Conservation (phyloP, 805 yeast species). For the Cyberlindnera xylosilytica region DNA sequence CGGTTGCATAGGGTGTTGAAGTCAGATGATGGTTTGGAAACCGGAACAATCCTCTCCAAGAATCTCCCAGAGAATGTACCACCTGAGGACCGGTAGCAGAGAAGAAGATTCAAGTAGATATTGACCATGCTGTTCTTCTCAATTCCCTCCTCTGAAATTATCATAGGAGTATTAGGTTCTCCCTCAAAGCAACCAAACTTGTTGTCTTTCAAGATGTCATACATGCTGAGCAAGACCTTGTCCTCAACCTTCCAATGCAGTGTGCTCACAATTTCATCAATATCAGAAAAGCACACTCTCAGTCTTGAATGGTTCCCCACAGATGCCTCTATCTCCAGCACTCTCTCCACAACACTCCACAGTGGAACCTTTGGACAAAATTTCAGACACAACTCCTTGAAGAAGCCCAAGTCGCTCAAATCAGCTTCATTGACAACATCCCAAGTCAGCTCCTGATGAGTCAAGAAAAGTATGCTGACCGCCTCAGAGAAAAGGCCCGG, state of each 20-base stretch:
- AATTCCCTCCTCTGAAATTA: conserved; percentile 9
- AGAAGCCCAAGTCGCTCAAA: conserved; percentile 15
- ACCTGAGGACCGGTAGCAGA: conserved; percentile 4
- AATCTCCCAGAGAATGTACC: conserved; percentile 14
- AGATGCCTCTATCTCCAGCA: conserved; percentile 1
- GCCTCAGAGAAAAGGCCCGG: conserved; percentile 19
- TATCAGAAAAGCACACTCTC: conserved; percentile 7
- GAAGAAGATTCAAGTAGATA: conserved; percentile 19
- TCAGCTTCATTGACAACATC: conserved; percentile 5
- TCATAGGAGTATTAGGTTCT: conserved; percentile 14
- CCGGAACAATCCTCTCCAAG: conserved; percentile 23
- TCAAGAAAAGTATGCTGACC: conserved; percentile 15
- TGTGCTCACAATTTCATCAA: conserved; percentile 8
- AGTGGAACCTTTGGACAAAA: conserved; percentile 3
- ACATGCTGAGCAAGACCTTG: conserved; percentile 14
- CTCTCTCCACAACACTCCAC: conserved; percentile 12
- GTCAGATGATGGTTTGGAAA: conserved; percentile 17
- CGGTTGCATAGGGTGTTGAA: conserved; percentile 22
- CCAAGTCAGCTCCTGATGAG: conserved; percentile 16
- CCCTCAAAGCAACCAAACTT: conserved; percentile 12
- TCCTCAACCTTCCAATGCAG: conserved; percentile 19
- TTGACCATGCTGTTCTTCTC: conserved; percentile 15
- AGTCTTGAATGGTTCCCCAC: background rate
- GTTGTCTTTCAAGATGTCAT: conserved; percentile 21
- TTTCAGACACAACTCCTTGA: conserved; percentile 13